Percentiles rank a stretch among this genome's conserved stretches.
Evolutionary conservation across 768 basidiomycete species (phyloP).

Genomic region (Tylopilus sp.): DNA sequence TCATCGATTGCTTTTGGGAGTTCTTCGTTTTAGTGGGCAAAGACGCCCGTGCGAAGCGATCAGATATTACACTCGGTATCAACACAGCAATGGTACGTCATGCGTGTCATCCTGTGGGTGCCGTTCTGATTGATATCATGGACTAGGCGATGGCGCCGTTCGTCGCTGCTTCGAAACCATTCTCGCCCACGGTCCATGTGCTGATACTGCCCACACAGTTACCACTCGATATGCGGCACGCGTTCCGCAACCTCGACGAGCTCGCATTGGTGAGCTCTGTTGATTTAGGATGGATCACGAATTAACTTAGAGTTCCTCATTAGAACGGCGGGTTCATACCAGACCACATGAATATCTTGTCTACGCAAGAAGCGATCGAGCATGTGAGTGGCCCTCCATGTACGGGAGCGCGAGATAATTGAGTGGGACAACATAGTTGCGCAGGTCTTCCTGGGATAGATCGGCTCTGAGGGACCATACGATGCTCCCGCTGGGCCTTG

Average conservation of each 20-base stretch:
- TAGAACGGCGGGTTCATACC: conserved; percentile 55
- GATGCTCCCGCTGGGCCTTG: conserved; percentile 58
- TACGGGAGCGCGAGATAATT: background rate
- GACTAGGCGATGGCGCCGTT: conserved; percentile 50
- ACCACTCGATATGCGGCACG: conserved; percentile 64
- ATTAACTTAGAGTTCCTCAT: background rate
- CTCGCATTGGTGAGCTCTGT: conserved; percentile 45
- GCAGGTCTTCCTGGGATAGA: conserved; percentile 49
- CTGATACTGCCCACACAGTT: conserved; percentile 71
- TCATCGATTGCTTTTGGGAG: conserved; percentile 79
- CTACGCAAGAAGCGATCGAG: conserved; percentile 49
- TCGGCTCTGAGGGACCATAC: conserved; percentile 43
- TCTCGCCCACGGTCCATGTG: conserved; percentile 69
- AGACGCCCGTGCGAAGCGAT: conserved; percentile 57
- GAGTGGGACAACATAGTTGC: conserved; percentile 41
- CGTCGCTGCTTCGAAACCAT: conserved; percentile 57
- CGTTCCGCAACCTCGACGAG: conserved; percentile 71
- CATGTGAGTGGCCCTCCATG: conserved; percentile 44
- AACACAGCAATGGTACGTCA: conserved; percentile 48
- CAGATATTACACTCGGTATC: conserved; percentile 61
- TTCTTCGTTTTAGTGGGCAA: conserved; percentile 70
- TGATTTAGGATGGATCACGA: background rate
- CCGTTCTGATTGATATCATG: background rate
- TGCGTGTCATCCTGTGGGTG: background rate
- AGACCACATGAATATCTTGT: conserved; percentile 76